phyloP scores from a whole-genome alignment of 2,329 filamentous ascomycete species.

The Colletotrichum nymphaeae region DNA sequence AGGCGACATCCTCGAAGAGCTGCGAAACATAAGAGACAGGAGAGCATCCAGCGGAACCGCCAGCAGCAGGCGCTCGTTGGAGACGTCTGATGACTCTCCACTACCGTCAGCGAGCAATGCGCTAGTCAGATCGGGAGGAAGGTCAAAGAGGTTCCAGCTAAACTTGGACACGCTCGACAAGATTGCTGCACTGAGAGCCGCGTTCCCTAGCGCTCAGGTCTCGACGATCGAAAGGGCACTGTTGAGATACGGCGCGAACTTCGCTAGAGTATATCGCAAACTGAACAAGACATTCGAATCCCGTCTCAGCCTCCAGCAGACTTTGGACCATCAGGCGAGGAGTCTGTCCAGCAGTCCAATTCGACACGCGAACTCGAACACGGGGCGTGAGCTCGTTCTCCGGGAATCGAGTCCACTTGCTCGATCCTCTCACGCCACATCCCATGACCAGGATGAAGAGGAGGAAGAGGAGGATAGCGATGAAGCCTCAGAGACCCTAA shows the following conservation, averaged over 20 bases:
- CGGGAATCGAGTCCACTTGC: constrained; percentile 7
- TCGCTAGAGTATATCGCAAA: constrained; percentile 50
- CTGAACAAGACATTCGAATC: constrained; percentile 42
- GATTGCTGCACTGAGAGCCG: constrained; percentile 50
- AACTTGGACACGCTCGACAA: constrained; percentile 44
- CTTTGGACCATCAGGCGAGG: constrained; percentile 41
- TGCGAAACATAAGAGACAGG: constrained; percentile 14
- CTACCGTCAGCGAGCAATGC: constrained; percentile 12
- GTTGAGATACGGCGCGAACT: constrained; percentile 45
- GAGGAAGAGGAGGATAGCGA: neutral
- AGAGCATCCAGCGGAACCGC: neutral
- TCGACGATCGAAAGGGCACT: constrained; percentile 50
- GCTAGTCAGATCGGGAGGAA: constrained; percentile 6
- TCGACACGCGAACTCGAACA: neutral
- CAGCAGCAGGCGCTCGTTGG: neutral
- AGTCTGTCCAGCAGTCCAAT: constrained; percentile 20
- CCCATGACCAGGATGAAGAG: neutral
- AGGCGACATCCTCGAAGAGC: constrained; percentile 36
- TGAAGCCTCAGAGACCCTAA: neutral
- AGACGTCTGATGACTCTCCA: neutral
- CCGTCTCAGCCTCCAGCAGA: constrained; percentile 46
- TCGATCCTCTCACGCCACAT: neutral
- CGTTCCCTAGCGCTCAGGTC: constrained; percentile 55
- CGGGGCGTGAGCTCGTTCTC: constrained; percentile 4
- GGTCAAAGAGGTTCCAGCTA: neutral